These are phyloP conservation scores for Emmonsiellopsis sp. DNA, from an alignment of 2,329 filamentous ascomycete species.

Conservation along the genomic window DNA sequence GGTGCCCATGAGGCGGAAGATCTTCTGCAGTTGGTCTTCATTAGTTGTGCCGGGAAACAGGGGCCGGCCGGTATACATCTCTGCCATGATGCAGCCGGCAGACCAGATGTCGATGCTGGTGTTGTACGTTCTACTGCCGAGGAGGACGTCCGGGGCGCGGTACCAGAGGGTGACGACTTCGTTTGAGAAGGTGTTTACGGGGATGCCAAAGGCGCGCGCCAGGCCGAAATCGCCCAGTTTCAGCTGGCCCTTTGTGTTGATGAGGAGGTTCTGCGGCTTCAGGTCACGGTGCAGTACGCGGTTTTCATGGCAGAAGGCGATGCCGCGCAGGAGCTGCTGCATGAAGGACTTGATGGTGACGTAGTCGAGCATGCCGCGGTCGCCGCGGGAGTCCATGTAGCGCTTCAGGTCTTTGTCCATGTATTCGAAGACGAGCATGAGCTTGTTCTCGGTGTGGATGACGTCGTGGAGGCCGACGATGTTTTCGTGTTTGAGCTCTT, in stretches of 20 bases:
- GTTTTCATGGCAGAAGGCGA: conserved; percentile 97
- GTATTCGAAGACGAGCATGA: conserved; percentile 98
- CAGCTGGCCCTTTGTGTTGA: conserved; percentile 80
- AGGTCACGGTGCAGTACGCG: conserved; percentile 90
- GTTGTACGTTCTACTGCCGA: conserved; percentile 93
- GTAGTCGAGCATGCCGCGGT: conserved; percentile 80
- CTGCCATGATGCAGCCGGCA: conserved; percentile 98
- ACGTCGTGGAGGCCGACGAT: conserved; percentile 97
- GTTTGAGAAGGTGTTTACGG: conserved; percentile 96
- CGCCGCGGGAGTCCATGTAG: conserved; percentile 92
- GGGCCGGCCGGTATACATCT: conserved; percentile 95
- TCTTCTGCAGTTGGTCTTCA: conserved; percentile 92
- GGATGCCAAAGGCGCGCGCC: conserved; percentile 89
- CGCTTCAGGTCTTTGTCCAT: conserved; percentile 99
- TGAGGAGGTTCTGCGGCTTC: conserved; percentile 93
- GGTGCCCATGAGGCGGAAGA: conserved; percentile 97
- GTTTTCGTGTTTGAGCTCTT: conserved; percentile 97
- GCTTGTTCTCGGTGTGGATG: conserved; percentile 98
- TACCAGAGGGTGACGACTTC: conserved; percentile 98
- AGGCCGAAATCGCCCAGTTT: conserved; percentile 94
- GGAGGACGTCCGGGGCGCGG: conserved; percentile 85
- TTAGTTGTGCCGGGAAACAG: conserved; percentile 97
- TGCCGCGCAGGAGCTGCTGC: conserved; percentile 91
- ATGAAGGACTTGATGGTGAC: conserved; percentile 97
- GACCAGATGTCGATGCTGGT: conserved; percentile 99